phyloP scores from a whole-genome alignment of 805 yeast genomes.

The Lipomyces starkeyi region DNA sequence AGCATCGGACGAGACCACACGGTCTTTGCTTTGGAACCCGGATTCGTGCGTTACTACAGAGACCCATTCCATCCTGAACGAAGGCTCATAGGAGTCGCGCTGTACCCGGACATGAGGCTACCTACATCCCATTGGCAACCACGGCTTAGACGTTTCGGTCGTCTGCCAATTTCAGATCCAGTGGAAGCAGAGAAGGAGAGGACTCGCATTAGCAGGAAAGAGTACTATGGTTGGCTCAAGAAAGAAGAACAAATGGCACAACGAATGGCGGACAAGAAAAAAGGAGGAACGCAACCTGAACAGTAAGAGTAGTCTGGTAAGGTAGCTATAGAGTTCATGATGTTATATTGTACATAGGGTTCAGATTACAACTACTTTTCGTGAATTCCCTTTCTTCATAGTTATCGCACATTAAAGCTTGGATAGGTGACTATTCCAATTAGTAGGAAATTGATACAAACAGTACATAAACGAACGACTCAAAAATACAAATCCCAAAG shows the following conservation, averaged over 20 bases:
- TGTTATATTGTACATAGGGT: not conserved
- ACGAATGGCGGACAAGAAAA: not conserved
- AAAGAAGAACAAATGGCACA: slow-evolving; percentile 12
- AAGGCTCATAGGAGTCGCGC: slow-evolving; percentile 86
- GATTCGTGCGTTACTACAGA: slow-evolving; percentile 85
- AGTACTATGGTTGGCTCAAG: slow-evolving; percentile 46
- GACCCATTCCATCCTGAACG: slow-evolving; percentile 97
- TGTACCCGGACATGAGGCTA: slow-evolving; percentile 63
- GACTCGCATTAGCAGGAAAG: slow-evolving; percentile 69
- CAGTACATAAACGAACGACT: not conserved
- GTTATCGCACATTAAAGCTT: not conserved
- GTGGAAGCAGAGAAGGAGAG: slow-evolving; percentile 63
- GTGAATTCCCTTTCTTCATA: not conserved
- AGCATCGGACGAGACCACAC: slow-evolving; percentile 92
- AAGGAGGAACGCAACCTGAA: not conserved
- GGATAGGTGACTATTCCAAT: not conserved
- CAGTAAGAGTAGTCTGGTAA: not conserved
- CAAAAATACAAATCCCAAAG: not conserved
- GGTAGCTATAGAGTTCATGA: not conserved
- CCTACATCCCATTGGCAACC: slow-evolving; percentile 96
- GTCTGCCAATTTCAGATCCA: slow-evolving; percentile 57
- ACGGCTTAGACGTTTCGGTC: slow-evolving; percentile 82
- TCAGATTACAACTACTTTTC: not conserved
- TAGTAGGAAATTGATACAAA: slow-evolving; percentile 2
- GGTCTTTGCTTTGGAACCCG: slow-evolving; percentile 87